Evolutionary conservation across 1,139 yeast species (phyloP).

Genomic region (Schwanniomyces etchellsii): DNA sequence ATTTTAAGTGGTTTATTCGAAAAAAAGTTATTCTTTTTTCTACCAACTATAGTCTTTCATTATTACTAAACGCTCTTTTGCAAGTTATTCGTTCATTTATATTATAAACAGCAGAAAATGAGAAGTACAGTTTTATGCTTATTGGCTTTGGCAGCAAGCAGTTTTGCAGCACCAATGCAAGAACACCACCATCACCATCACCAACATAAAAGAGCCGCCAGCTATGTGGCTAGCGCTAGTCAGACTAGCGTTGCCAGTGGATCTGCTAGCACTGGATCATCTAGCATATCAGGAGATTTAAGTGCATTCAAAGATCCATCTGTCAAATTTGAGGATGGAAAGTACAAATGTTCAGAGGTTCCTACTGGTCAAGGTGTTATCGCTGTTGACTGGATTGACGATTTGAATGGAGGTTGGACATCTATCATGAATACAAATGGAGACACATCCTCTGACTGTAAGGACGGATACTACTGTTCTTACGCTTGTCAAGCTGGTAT

Average conservation of each 20-base stretch:
- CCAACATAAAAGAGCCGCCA: conserved; percentile 49
- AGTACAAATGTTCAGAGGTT: conserved; percentile 66
- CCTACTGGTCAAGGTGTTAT: conserved; percentile 93
- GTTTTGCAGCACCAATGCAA: conserved; percentile 27
- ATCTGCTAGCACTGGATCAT: conserved; percentile 25
- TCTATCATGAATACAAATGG: conserved; percentile 61
- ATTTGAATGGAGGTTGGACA: conserved; percentile 78
- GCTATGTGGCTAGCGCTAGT: conserved; percentile 14
- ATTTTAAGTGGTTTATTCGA: too few species aligned
- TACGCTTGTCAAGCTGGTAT: conserved; percentile 95
- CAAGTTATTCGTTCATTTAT: conserved; percentile 3
- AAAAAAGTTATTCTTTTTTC: too few species aligned
- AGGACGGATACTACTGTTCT: conserved; percentile 90
- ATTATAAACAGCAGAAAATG: conserved; percentile 7
- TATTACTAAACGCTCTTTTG: conserved; percentile 5
- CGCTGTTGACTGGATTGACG: conserved; percentile 70
- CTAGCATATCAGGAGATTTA: conserved; percentile 53
- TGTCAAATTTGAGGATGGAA: conserved; percentile 72
- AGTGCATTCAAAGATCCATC: conserved; percentile 48
- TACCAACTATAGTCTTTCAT: conserved; percentile 21
- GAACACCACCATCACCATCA: conserved; percentile 26
- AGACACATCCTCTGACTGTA: conserved; percentile 62
- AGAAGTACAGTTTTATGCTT: conserved; percentile 14
- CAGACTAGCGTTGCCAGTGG: conserved; percentile 22
- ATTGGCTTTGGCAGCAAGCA: conserved; percentile 17